Base-by-base conservation (phyloP, 768 basidiomycete genomes). In the Podaxis pistillaris region DNA sequence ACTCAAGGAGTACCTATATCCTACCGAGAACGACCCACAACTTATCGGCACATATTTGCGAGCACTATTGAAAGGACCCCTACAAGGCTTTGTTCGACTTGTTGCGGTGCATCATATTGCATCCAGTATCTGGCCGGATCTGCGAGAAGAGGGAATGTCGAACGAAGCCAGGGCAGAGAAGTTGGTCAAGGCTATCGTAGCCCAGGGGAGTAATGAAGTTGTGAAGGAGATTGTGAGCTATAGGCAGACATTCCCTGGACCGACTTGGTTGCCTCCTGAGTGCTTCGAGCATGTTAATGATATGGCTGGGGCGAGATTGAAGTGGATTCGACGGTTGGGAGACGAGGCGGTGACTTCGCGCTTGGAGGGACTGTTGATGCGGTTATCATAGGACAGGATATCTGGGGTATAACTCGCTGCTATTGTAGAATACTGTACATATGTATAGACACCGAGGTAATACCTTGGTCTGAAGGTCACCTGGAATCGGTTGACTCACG, bases 101-200 rank as follows among this genome's bases (percentile, higher is more conserved):
- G 74, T 95, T 7, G 91, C 91, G 1, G 68, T 93, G 13, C 93
- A 95, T 68, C 94, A 96, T 68, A 72, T 95, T 24, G 86, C 94
- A 11, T 81, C 81, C 54, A 86, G 79, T 67, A 83, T 94, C 28
- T 94, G 93, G 93, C 79, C 76, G 2, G 90, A 91, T 69, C 68
- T 89, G 36, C 70, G 68, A 44, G 67, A 66, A n/a, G 68, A 65
- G 1, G 68, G 41, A 3, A 56, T 44, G 1, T 71, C 54, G 57
- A 66, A 68, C 2, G 75, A 76, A 64, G 76, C 82, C 22, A 69
- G 74, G 11, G 78, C 77, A 22, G 73, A 65, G 63, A 84, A 79
- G 66, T 68, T 91, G 60, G 69, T 91, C 63, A 77, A 75, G 66
- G 79, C 78, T 15, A 72, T 91, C 12, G 73, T 86, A 0, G 73